Conservation (phyloP, 2,329 filamentous ascomycete species). For the Fusarium subglutinans region DNA sequence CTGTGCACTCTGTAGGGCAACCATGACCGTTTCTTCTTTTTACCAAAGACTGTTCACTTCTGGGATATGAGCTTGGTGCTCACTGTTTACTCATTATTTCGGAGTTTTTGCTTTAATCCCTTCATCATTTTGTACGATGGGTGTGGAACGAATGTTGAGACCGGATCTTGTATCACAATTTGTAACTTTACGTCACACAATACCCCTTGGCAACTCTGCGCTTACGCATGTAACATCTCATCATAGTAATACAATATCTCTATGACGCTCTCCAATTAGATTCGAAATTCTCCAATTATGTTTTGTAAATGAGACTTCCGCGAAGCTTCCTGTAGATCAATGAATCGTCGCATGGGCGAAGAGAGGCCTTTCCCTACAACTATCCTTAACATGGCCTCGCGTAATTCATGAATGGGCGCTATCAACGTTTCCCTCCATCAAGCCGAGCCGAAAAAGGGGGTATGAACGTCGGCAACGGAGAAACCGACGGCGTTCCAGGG, state of each 20-base stretch:
- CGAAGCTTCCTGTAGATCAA: neutral
- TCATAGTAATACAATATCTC: too few species aligned
- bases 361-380: neutral
- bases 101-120: neutral
- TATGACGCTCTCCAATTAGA: rapidly evolving
- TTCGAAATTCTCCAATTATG: neutral
- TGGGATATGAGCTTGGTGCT: rapidly evolving
- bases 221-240: neutral
- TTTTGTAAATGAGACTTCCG: neutral
- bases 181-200: neutral
- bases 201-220: neutral
- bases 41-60: conserved; percentile 17
- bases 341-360: neutral
- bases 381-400: neutral
- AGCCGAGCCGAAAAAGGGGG: neutral
- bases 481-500: neutral
- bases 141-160: too few species aligned
- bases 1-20: neutral
- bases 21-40: neutral
- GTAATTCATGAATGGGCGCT: neutral
- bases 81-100: too few species aligned
- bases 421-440: too few species aligned
- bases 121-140: neutral
- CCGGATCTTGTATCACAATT: neutral
- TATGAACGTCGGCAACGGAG: neutral